Evolutionary conservation across 257 asterid genomes (phyloP).

Genomic region (Scutellaria baicalensis): DNA sequence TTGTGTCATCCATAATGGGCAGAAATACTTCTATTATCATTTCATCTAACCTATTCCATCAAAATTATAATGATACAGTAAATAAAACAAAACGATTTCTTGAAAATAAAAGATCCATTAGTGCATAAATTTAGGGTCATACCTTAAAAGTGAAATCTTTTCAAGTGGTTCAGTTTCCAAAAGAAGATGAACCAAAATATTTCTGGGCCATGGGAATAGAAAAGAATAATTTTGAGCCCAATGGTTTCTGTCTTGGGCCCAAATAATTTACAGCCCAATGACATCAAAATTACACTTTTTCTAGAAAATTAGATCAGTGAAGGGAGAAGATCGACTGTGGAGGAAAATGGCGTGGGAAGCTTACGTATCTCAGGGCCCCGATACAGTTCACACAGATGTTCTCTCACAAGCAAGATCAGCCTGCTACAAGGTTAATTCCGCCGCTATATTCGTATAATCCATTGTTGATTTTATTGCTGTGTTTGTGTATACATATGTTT

Average conservation of each 20-base stretch:
- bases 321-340: neutral
- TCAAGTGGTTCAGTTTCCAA: too few species aligned
- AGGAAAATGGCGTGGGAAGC: constrained; percentile 59
- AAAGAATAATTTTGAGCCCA: neutral
- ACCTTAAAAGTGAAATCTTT: too few species aligned
- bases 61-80: too few species aligned
- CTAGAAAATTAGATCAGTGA: neutral
- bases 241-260: neutral
- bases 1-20: too few species aligned
- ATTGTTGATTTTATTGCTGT: neutral
- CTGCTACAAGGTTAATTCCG: constrained; percentile 60
- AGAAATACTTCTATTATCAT: too few species aligned
- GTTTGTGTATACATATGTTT: neutral
- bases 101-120: too few species aligned
- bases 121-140: too few species aligned
- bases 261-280: neutral
- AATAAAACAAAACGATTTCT: too few species aligned
- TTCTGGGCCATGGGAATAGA: neutral
- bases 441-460: neutral
- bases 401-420: constrained; percentile 59
- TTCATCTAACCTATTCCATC: too few species aligned
- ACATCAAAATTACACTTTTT: neutral
- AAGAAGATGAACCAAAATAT: too few species aligned
- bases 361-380: constrained; percentile 39
- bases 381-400: constrained; percentile 60